Evolutionary conservation across 1,139 yeast genomes (phyloP).

Genomic region (Suhomyces wounanorum): DNA sequence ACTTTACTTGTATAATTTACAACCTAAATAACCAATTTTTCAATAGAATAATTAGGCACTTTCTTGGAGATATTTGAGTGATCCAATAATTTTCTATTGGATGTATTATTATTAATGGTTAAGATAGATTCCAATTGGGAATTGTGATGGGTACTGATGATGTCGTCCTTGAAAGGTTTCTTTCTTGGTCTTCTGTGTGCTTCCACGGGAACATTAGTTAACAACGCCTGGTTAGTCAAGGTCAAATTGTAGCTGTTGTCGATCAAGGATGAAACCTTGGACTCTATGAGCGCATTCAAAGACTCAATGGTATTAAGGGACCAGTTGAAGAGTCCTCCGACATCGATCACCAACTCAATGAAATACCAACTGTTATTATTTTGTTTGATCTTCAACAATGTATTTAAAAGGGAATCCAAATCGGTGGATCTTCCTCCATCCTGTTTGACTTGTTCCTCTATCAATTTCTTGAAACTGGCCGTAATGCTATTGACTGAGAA

Average conservation of each 20-base stretch:
- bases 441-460: slow-evolving; percentile 20
- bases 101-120: slow-evolving; percentile 34
- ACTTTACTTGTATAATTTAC: neutral
- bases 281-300: slow-evolving; percentile 46
- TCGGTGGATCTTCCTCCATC: slow-evolving; percentile 26
- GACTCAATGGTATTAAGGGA: slow-evolving; percentile 47
- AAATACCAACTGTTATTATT: slow-evolving; percentile 56
- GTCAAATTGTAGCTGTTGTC: slow-evolving; percentile 57
- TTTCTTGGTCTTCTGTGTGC: slow-evolving; percentile 20
- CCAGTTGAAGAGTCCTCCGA: slow-evolving; percentile 73
- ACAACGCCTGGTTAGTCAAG: slow-evolving; percentile 52
- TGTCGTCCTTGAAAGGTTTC: slow-evolving; percentile 21
- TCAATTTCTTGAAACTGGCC: slow-evolving; percentile 26
- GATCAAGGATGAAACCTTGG: slow-evolving; percentile 52
- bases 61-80: slow-evolving; percentile 37
- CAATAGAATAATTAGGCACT: slow-evolving; percentile 55
- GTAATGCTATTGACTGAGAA: slow-evolving; percentile 54
- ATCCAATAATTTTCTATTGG: slow-evolving; percentile 30
- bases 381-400: slow-evolving; percentile 29
- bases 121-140: slow-evolving; percentile 42
- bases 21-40: slow-evolving; percentile 43
- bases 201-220: slow-evolving; percentile 25
- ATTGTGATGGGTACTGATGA: slow-evolving; percentile 27
- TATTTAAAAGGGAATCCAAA: slow-evolving; percentile 43
- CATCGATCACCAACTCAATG: slow-evolving; percentile 65